These are phyloP conservation scores for Tephrocybe sp. DNA, from an alignment of 768 basidiomycete genomes.

Conservation along the genomic window DNA sequence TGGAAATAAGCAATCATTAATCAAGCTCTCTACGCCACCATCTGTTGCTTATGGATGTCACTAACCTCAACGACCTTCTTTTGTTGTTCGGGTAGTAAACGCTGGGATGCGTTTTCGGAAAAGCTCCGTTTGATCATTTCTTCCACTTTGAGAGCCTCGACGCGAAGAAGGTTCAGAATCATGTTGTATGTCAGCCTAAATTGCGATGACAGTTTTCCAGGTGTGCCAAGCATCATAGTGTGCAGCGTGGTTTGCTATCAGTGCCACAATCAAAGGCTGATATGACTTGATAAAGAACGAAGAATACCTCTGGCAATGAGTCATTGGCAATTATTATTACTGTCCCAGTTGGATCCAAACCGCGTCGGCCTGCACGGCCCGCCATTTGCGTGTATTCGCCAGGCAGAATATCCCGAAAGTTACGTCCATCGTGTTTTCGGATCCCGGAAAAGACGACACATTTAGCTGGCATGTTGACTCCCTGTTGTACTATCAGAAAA, in stretches of 20 bases:
- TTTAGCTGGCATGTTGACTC: slow-evolving; percentile 99
- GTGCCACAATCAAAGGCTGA: background rate
- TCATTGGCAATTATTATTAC: slow-evolving; percentile 89
- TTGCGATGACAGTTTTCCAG: slow-evolving; percentile 91
- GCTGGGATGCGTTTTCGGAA: slow-evolving; percentile 95
- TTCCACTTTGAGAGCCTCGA: slow-evolving; percentile 94
- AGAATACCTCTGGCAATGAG: slow-evolving; percentile 77
- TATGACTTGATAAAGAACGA: background rate
- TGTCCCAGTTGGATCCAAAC: slow-evolving; percentile 92
- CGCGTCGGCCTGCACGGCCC: slow-evolving; percentile 94
- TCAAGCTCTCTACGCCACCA: slow-evolving; percentile 6
- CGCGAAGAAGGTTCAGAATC: slow-evolving; percentile 95
- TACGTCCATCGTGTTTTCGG: slow-evolving; percentile 92
- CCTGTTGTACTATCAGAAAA: slow-evolving; percentile 48
- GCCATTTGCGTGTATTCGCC: slow-evolving; percentile 99
- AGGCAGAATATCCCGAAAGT: slow-evolving; percentile 86
- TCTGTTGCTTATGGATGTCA: background rate
- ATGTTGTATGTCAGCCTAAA: slow-evolving; percentile 99
- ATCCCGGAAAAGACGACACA: slow-evolving; percentile 96
- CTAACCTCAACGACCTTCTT: slow-evolving; percentile 80
- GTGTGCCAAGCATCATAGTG: slow-evolving; percentile 93
- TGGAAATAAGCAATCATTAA: slow-evolving; percentile 30
- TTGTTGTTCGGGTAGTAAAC: slow-evolving; percentile 90
- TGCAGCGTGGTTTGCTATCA: slow-evolving; percentile 69
- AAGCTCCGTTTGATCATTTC: slow-evolving; percentile 99